Percentiles rank a stretch among this genome's conserved stretches.
These are phyloP conservation scores for Verticillium zaregamsianum DNA, from an alignment of 2,329 filamentous ascomycete species.

Conservation along the genomic window DNA sequence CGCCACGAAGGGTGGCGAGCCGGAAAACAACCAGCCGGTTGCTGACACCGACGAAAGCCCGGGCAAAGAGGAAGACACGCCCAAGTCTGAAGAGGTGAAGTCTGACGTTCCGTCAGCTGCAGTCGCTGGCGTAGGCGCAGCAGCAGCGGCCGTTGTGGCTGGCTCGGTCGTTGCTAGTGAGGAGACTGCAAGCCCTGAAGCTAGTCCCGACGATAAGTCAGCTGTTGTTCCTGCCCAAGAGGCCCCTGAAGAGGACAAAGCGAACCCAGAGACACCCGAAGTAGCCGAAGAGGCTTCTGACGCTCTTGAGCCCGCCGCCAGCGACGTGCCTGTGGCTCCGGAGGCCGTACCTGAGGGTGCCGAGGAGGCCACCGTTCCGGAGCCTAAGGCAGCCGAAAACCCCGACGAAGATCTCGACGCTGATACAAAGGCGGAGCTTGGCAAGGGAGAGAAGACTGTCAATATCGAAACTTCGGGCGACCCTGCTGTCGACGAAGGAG, in stretches of 20 bases:
- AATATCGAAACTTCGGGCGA: not conserved
- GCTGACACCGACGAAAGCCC: not conserved
- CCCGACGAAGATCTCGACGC: not conserved
- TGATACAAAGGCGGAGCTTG: not conserved
- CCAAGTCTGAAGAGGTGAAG: not conserved
- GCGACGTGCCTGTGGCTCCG: not conserved
- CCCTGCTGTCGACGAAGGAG: not conserved
- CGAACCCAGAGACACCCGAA: not conserved
- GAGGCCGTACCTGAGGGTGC: not conserved
- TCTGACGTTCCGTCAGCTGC: not conserved
- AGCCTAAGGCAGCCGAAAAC: not conserved
- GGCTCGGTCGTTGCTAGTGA: not conserved
- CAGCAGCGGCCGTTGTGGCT: not conserved
- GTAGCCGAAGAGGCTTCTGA: not conserved
- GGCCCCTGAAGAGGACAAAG: not conserved
- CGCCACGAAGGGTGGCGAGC: not conserved
- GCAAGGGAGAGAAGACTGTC: not conserved
- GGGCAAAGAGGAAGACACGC: not conserved
- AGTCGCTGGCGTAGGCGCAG: not conserved
- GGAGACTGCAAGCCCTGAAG: not conserved
- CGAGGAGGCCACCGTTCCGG: not conserved
- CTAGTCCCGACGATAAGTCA: not conserved
- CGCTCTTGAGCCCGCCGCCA: not conserved
- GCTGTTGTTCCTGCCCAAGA: not conserved
- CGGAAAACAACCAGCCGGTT: not conserved